These are phyloP conservation scores for Termitomyces sp. DNA, from an alignment of 768 basidiomycete genomes.

Conservation along the genomic window DNA sequence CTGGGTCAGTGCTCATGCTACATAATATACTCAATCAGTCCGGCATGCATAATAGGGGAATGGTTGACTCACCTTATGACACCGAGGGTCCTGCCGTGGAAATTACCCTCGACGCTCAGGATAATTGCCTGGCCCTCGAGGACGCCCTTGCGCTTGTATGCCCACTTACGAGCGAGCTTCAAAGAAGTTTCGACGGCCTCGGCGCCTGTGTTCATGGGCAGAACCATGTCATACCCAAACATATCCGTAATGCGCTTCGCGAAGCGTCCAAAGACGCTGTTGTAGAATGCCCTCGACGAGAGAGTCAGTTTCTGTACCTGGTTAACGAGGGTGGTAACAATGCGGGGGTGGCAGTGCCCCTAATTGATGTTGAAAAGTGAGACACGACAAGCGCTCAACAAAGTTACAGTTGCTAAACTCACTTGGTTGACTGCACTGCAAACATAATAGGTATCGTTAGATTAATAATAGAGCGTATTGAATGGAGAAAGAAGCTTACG, in stretches of 20 bases:
- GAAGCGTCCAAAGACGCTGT: constrained; percentile 86
- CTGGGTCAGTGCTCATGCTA: constrained; percentile 95
- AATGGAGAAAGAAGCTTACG: constrained; percentile 47
- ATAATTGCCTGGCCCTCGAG: constrained; percentile 81
- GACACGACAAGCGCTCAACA: neutral
- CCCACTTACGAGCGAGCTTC: constrained; percentile 97
- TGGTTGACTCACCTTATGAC: constrained; percentile 62
- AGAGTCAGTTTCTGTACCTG: constrained; percentile 91
- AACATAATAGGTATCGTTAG: constrained; percentile 1
- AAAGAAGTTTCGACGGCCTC: constrained; percentile 98
- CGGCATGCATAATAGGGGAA: neutral
- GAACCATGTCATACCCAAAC: constrained; percentile 92
- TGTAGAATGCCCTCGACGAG: constrained; percentile 96
- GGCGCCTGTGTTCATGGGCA: constrained; percentile 99
- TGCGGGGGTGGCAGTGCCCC: constrained; percentile 91
- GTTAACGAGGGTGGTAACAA: constrained; percentile 73
- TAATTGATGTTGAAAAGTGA: constrained; percentile 20
- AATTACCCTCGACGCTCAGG: constrained; percentile 84
- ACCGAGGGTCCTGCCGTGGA: constrained; percentile 91
- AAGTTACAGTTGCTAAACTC: constrained; percentile 21
- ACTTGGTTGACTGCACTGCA: constrained; percentile 85
- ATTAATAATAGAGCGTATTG: neutral
- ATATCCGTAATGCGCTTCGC: constrained; percentile 78
- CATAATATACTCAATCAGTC: constrained; percentile 10
- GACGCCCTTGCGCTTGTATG: constrained; percentile 83